phyloP scores from a whole-genome alignment of 768 basidiomycete species.

The Leucocoprinus birnbaumii region DNA sequence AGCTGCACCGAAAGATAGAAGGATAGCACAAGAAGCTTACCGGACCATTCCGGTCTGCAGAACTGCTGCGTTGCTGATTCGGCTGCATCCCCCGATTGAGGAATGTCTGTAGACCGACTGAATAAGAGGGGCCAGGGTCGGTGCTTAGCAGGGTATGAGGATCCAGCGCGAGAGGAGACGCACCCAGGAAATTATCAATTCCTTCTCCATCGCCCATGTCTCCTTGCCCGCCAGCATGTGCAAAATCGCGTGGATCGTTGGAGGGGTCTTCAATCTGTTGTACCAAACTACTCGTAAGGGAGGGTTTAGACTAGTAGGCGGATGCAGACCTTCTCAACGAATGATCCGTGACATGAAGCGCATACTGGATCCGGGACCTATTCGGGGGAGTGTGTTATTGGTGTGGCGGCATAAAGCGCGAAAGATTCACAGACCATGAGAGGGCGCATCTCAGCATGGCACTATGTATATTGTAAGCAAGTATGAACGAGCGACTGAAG shows the following conservation, averaged over 20 bases:
- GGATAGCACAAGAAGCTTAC: background rate
- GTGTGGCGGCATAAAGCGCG: background rate
- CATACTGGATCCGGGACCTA: conserved; percentile 83
- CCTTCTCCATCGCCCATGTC: conserved; percentile 22
- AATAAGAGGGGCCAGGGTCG: background rate
- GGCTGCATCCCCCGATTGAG: conserved; percentile 31
- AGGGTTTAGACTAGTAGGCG: background rate
- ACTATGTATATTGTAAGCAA: conserved; percentile 42
- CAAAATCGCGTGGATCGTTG: conserved; percentile 76
- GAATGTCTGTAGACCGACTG: conserved; percentile 33
- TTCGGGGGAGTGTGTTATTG: conserved; percentile 6
- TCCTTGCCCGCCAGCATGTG: conserved; percentile 25
- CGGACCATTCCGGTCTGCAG: background rate
- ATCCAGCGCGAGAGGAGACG: conserved; percentile 15
- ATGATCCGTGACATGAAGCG: conserved; percentile 76
- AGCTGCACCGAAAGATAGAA: background rate
- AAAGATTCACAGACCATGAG: conserved; percentile 57
- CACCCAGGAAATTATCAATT: conserved; percentile 50
- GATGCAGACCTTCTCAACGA: conserved; percentile 70
- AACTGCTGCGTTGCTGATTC: background rate
- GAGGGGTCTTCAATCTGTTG: conserved; percentile 67
- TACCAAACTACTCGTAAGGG: conserved; percentile 1
- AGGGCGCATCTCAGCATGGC: conserved; percentile 85
- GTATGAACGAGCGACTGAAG: conserved; percentile 6
- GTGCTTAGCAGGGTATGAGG: conserved; percentile 1